phyloP scores from a whole-genome alignment of 2,329 filamentous ascomycete genomes.

The Amauroascus verrucosus region DNA sequence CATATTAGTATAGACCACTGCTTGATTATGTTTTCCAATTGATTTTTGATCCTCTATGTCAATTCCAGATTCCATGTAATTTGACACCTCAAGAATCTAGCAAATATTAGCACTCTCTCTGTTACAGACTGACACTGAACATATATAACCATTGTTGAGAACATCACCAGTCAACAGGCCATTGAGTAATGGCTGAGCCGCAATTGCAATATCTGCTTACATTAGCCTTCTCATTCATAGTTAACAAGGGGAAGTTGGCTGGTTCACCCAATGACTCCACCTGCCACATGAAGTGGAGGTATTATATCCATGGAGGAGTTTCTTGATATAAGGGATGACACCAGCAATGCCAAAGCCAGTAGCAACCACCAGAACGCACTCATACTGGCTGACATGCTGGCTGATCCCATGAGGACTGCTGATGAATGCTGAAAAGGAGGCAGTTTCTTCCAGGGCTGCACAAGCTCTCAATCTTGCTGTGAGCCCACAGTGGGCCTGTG shows the following conservation, averaged over 20 bases:
- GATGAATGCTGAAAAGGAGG: slow-evolving; percentile 19
- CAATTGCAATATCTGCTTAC: slow-evolving; percentile 17
- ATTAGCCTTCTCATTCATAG: not conserved
- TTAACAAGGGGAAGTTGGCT: not conserved
- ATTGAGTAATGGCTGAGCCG: slow-evolving; percentile 18
- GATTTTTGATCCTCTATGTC: slow-evolving; percentile 13
- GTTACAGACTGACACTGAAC: slow-evolving; percentile 6
- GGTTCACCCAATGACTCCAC: slow-evolving; percentile 17
- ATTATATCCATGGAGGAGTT: slow-evolving; percentile 25
- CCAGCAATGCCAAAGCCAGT: slow-evolving; percentile 24
- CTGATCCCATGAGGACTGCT: slow-evolving; percentile 23
- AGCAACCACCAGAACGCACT: slow-evolving; percentile 26
- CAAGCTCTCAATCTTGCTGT: slow-evolving; percentile 19
- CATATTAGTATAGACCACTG: slow-evolving; percentile 19
- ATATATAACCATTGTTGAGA: slow-evolving; percentile 17
- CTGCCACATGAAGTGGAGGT: slow-evolving; percentile 25
- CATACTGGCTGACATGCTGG: slow-evolving; percentile 20
- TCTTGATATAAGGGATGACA: slow-evolving; percentile 25
- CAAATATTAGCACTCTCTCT: slow-evolving; percentile 10
- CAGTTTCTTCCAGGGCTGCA: not conserved
- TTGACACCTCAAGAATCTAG: slow-evolving; percentile 23
- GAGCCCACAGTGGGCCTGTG: slow-evolving; percentile 19
- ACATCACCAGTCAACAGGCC: slow-evolving; percentile 21
- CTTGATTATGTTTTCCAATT: slow-evolving; percentile 19
- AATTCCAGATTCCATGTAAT: slow-evolving; percentile 20